Base-by-base conservation (phyloP, 2,329 filamentous ascomycete genomes). In the Rutstroemia sp. region DNA sequence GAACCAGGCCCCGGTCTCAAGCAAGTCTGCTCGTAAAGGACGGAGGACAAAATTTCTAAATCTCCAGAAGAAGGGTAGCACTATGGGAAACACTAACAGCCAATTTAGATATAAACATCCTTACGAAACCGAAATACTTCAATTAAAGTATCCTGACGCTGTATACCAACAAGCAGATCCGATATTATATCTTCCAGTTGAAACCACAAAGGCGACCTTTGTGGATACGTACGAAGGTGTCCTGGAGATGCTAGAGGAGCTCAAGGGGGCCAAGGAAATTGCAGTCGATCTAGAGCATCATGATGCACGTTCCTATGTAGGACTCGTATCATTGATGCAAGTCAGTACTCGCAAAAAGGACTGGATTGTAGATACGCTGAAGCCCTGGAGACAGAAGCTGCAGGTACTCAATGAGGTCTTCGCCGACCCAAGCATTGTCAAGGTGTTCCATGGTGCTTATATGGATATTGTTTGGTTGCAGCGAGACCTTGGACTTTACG, bases 381-480 rank as follows among this genome's bases (percentile, higher is more conserved):
- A 91, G 67, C 91, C 95, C 0, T 97, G 92, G 92, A 82, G 94
- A 60, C 86, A 92, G 70, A 88, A 90, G 68, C 78, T 99, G 0
- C 87, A 96, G 70, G 79, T 92, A 25, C 78, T 99, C 46, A 99
- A 99, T 68, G 83, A 97, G 69, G 92, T 96, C 9, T 97, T 99
- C 70, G 82, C 92, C 0, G 85, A 99, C 70, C 92, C 94, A 0
- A 82, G 75, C 21, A 95, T 97, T 53, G 64, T 97, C 69, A 99
- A 99, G 76, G 88, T 96, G 16, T 81, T 99, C 37, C 94, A 99
- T 67, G 94, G 94, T 51, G 88, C 92, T 1, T 90, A 84, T 65
- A 97, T 96, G 91, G 94, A 99, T 71, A 91, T 96, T 61, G 82
- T 96, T 12, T 99, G 94, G 94, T 80, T 99, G 19, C 94, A 99